Conservation (phyloP, 768 basidiomycete genomes). For the Pholiota conissans region DNA sequence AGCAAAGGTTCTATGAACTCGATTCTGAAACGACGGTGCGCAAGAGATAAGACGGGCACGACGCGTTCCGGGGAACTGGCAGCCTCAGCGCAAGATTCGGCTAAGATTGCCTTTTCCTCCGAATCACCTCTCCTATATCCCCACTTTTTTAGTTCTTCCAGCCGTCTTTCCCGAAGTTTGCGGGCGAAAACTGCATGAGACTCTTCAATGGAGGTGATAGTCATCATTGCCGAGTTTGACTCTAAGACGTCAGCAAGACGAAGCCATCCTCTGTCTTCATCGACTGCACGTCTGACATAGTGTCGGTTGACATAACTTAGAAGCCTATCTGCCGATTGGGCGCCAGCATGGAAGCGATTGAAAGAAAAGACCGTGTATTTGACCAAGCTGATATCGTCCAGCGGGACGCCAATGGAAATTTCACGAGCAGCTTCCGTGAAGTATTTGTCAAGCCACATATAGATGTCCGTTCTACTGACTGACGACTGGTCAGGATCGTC, state of each 20-base stretch:
- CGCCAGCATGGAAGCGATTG: conserved; percentile 68
- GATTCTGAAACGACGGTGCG: conserved; percentile 68
- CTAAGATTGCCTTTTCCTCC: conserved; percentile 46
- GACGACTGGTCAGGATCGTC: conserved; percentile 13
- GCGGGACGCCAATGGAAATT: conserved; percentile 59
- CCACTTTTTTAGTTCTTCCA: conserved; percentile 71
- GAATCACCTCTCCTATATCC: conserved; percentile 58
- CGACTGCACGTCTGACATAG: conserved; percentile 72
- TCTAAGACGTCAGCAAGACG: conserved; percentile 65
- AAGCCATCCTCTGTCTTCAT: conserved; percentile 81
- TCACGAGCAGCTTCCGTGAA: conserved; percentile 62
- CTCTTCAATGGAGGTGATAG: conserved; percentile 47
- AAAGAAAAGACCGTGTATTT: conserved; percentile 73
- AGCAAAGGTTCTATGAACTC: conserved; percentile 73
- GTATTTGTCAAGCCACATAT: conserved; percentile 73
- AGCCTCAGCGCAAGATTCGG: conserved; percentile 74
- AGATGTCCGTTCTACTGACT: conserved; percentile 65
- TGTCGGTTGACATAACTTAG: conserved; percentile 81
- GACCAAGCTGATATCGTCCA: conserved; percentile 65
- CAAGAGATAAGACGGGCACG: conserved; percentile 62
- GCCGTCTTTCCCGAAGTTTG: conserved; percentile 56
- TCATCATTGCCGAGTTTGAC: conserved; percentile 57
- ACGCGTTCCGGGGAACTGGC: conserved; percentile 68
- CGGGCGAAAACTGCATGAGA: conserved; percentile 61
- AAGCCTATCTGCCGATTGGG: conserved; percentile 67